phyloP scores from a whole-genome alignment of 257 asterid genomes.

The Solanum chaucha region DNA sequence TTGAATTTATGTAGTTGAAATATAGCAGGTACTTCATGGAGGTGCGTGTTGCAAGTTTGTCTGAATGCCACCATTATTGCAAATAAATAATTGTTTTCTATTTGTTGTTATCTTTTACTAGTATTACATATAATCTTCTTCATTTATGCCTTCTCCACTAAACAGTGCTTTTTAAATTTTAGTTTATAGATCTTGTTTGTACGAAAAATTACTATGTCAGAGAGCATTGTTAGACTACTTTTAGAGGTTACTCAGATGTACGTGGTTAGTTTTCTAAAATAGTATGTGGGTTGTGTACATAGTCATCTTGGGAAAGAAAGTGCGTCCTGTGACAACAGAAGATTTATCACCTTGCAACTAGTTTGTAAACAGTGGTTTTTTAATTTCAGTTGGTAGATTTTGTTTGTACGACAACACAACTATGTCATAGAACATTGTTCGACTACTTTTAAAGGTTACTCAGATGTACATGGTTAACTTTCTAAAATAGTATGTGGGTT shows the following conservation, averaged over 20 bases:
- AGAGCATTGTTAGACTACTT: neutral
- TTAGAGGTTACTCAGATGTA: neutral
- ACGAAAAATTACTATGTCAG: neutral
- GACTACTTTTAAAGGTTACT: neutral
- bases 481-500: neutral
- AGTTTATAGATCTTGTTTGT: neutral
- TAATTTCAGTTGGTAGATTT: neutral
- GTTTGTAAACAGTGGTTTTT: neutral
- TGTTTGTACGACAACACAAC: neutral
- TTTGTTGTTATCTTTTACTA: neutral
- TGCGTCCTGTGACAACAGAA: neutral
- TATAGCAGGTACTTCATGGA: neutral
- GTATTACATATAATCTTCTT: neutral
- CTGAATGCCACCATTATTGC: neutral
- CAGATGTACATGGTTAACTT: neutral
- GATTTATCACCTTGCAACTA: neutral
- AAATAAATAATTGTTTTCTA: neutral
- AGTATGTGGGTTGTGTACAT: neutral
- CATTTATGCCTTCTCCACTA: neutral
- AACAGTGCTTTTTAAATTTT: neutral
- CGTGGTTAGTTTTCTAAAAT: neutral
- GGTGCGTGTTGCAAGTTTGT: neutral
- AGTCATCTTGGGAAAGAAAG: neutral
- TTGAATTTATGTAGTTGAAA: neutral
- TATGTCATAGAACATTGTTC: neutral